Evolutionary conservation across 352 stramenopile genomes (phyloP).

Genomic region (Phytophthora pistaciae): DNA sequence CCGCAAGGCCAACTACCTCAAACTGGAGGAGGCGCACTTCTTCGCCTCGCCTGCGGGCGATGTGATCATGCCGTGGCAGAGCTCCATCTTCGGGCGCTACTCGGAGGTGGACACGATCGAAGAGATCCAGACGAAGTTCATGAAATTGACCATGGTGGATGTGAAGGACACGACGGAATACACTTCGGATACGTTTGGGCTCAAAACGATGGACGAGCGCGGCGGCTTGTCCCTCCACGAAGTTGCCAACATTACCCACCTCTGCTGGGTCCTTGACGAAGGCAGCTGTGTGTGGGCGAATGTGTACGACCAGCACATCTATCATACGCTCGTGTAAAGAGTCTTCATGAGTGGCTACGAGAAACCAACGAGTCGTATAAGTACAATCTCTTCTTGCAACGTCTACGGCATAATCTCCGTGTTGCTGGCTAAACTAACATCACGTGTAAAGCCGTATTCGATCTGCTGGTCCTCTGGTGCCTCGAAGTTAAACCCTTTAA

Average conservation of each 20-base stretch:
- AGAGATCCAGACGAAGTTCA: slow-evolving; percentile 42
- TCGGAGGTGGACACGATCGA: slow-evolving; percentile 38
- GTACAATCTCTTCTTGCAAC: too few species aligned
- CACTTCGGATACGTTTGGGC: slow-evolving; percentile 50
- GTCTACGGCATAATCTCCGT: background rate
- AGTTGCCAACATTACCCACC: slow-evolving; percentile 32
- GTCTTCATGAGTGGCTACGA: background rate
- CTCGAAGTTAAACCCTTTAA: slow-evolving; percentile 91
- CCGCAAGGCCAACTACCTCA: slow-evolving; percentile 50
- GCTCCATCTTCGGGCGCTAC: slow-evolving; percentile 49
- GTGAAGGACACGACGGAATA: slow-evolving; percentile 47
- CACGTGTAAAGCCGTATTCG: slow-evolving; percentile 65
- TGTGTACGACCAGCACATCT: slow-evolving; percentile 55
- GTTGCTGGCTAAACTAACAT: slow-evolving; percentile 25
- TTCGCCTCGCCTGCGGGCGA: slow-evolving; percentile 47
- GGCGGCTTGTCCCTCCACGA: slow-evolving; percentile 41
- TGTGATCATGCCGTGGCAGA: slow-evolving; percentile 51
- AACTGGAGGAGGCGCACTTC: slow-evolving; percentile 44
- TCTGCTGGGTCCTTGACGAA: slow-evolving; percentile 47
- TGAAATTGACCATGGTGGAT: slow-evolving; percentile 38
- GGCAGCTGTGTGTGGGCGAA: slow-evolving; percentile 41
- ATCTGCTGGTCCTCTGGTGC: slow-evolving; percentile 53
- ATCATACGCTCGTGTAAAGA: slow-evolving; percentile 29
- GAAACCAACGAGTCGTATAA: background rate
- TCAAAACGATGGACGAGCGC: slow-evolving; percentile 43